Conservation (phyloP, 768 basidiomycete genomes). For the Strobilomyces dryophilus region DNA sequence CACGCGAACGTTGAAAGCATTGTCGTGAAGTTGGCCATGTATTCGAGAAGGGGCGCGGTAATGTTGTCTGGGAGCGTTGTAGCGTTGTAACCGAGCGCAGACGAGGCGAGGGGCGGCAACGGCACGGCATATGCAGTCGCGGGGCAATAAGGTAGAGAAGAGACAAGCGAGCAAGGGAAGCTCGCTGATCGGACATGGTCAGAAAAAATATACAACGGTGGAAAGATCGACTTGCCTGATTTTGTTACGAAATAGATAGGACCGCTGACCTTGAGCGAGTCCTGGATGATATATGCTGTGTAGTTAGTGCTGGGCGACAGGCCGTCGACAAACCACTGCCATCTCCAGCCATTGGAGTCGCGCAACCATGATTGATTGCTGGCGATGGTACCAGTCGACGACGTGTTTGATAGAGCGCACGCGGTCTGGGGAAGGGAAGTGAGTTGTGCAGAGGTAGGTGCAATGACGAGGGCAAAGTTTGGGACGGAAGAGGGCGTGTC, state of each 20-base stretch:
- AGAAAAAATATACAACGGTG: neutral
- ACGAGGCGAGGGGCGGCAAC: constrained; percentile 46
- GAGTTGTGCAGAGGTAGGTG: constrained; percentile 44
- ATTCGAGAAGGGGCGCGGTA: constrained; percentile 48
- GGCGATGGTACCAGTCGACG: constrained; percentile 35
- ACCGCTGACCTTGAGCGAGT: constrained; percentile 53
- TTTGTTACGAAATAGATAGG: constrained; percentile 77
- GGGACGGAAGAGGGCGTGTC: constrained; percentile 38
- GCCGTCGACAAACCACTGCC: constrained; percentile 61
- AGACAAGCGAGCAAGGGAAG: constrained; percentile 67
- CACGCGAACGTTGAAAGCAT: constrained; percentile 72
- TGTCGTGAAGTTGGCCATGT: constrained; percentile 70
- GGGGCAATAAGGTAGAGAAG: constrained; percentile 74
- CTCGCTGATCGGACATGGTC: constrained; percentile 33
- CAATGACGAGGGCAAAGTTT: constrained; percentile 54
- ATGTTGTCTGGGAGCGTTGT: constrained; percentile 48
- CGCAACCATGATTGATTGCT: constrained; percentile 55
- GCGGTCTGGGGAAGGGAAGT: constrained; percentile 49
- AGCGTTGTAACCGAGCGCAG: constrained; percentile 43
- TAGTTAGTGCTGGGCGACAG: constrained; percentile 71
- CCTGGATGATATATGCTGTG: constrained; percentile 63
- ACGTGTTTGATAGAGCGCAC: constrained; percentile 48
- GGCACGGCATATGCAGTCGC: constrained; percentile 66
- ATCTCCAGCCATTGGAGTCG: constrained; percentile 56
- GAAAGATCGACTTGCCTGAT: constrained; percentile 44